phyloP scores from a whole-genome alignment of 345 rosid genomes.

The Citrus trifoliata region DNA sequence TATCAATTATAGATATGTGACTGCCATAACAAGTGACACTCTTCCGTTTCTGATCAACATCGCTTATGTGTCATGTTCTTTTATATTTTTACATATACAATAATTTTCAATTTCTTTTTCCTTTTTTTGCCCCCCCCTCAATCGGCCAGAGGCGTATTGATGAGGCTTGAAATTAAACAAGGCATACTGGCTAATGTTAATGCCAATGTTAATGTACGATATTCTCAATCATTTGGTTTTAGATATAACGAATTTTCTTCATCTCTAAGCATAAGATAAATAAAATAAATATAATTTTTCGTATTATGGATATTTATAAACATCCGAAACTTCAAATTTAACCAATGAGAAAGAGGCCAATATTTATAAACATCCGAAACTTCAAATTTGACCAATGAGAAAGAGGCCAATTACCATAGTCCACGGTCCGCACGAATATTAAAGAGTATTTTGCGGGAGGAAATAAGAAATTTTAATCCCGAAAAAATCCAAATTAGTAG shows the following conservation, averaged over 20 bases:
- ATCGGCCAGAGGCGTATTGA: too few species aligned
- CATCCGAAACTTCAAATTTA: not conserved
- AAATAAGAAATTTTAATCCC: not conserved
- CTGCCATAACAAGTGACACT: too few species aligned
- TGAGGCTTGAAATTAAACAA: too few species aligned
- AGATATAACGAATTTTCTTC: not conserved
- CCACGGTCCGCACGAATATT: not conserved
- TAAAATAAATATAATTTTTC: not conserved
- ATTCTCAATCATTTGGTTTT: not conserved
- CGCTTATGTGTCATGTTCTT: not conserved
- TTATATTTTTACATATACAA: too few species aligned
- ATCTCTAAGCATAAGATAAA: not conserved
- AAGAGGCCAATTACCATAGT: not conserved
- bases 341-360: not conserved
- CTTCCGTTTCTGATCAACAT: too few species aligned
- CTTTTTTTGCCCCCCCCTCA: too few species aligned
- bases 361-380: not conserved
- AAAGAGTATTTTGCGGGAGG: not conserved
- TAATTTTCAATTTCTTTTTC: too few species aligned
- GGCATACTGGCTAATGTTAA: too few species aligned
- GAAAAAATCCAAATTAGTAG: not conserved
- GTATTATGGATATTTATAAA: not conserved
- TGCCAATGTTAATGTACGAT: not conserved
- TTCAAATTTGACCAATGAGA: not conserved
- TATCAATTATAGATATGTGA: not conserved